These are phyloP conservation scores for Purshia tridentata DNA, from an alignment of 306 rosid species.

Conservation along the genomic window DNA sequence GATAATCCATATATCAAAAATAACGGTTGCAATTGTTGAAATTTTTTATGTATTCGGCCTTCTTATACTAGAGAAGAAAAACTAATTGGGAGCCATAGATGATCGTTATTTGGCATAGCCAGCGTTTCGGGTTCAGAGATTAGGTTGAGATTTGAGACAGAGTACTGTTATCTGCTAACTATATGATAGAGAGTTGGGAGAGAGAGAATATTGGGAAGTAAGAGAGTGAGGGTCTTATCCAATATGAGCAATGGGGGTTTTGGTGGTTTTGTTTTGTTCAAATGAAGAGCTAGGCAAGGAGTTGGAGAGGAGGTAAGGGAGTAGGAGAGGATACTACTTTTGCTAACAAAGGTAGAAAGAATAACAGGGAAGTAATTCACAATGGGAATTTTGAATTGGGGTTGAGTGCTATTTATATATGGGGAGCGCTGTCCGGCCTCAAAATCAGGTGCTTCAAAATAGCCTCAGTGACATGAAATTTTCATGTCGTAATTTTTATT, in stretches of 20 bases:
- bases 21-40: too few relatives aligned
- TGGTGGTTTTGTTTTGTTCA: constrained; percentile 16
- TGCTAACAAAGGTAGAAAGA: background rate
- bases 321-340: background rate
- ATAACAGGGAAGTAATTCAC: background rate
- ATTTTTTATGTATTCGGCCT: too few relatives aligned
- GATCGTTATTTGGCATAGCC: too few relatives aligned
- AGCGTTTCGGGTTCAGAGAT: background rate
- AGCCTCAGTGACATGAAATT: too few relatives aligned
- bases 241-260: constrained; percentile 19
- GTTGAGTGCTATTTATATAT: too few relatives aligned
- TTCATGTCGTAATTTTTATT: too few relatives aligned
- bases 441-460: too few relatives aligned
- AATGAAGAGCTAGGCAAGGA: constrained; percentile 24
- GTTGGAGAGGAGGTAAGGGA: background rate
- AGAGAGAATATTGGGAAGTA: constrained; percentile 11
- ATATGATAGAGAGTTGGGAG: too few relatives aligned
- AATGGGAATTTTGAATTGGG: constrained; percentile 7
- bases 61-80: background rate
- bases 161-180: too few relatives aligned
- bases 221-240: constrained; percentile 14
- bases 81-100: background rate
- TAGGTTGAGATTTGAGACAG: background rate
- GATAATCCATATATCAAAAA: constrained; percentile 46
- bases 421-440: too few relatives aligned